Percentiles rank a stretch among this genome's conserved stretches.
phyloP scores from a whole-genome alignment of 2,329 filamentous ascomycete species.

The Xylaria polymorpha region DNA sequence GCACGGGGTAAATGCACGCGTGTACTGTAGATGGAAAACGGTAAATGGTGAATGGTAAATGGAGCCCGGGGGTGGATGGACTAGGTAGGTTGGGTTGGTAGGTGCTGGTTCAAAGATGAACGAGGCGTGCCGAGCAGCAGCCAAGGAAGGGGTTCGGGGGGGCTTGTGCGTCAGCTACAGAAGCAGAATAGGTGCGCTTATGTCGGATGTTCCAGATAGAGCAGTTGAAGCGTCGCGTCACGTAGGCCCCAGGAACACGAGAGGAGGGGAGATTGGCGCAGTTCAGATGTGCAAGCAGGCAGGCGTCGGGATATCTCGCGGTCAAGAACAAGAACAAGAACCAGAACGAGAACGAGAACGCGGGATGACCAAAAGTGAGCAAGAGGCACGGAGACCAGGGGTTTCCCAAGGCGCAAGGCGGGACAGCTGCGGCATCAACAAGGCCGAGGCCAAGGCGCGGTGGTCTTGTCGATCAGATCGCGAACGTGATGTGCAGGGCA shows the following conservation, averaged over 20 bases:
- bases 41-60: slow-evolving; percentile 11
- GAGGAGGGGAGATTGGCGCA: slow-evolving; percentile 3
- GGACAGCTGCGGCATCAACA: slow-evolving; percentile 9
- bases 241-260: slow-evolving; percentile 6
- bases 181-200: slow-evolving; percentile 29
- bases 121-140: slow-evolving; percentile 40
- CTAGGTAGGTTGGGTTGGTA: background rate
- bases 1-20: slow-evolving; percentile 33
- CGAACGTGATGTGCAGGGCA: slow-evolving; percentile 8
- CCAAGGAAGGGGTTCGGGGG: slow-evolving; percentile 40
- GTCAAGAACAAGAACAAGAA: slow-evolving; percentile 14
- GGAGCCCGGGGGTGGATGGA: slow-evolving; percentile 24
- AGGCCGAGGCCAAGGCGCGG: slow-evolving; percentile 4
- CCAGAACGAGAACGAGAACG: background rate
- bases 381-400: slow-evolving; percentile 1
- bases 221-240: slow-evolving; percentile 29
- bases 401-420: slow-evolving; percentile 1
- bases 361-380: background rate
- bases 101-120: slow-evolving; percentile 6
- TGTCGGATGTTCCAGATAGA: slow-evolving; percentile 38
- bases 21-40: background rate
- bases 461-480: slow-evolving; percentile 9
- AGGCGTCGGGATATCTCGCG: slow-evolving; percentile 26
- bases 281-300: slow-evolving; percentile 22
- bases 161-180: slow-evolving; percentile 22